phyloP scores from a whole-genome alignment of 768 basidiomycete genomes.

The Naganishia antarctica region DNA sequence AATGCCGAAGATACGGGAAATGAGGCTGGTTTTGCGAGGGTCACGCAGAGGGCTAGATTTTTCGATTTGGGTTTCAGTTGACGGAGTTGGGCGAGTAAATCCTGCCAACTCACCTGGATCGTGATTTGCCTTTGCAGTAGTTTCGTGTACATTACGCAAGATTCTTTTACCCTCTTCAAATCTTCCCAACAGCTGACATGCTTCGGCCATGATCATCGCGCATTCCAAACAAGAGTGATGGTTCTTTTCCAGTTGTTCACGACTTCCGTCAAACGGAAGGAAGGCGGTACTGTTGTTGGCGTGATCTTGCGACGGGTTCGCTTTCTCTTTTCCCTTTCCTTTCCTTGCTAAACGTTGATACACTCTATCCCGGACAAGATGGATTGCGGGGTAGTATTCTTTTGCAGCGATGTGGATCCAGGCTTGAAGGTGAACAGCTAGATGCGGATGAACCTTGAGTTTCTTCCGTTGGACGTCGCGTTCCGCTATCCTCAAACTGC shows the following conservation, averaged over 20 bases:
- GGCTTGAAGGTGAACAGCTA: slow-evolving; percentile 23
- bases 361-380: slow-evolving; percentile 9
- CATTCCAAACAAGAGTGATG: slow-evolving; percentile 35
- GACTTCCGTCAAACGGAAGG: not conserved
- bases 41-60: slow-evolving; percentile 1
- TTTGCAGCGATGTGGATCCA: slow-evolving; percentile 2
- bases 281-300: not conserved
- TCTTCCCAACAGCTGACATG: slow-evolving; percentile 32
- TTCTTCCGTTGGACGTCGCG: not conserved
- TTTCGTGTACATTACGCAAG: slow-evolving; percentile 6
- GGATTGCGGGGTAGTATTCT: slow-evolving; percentile 27
- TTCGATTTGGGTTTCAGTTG: not conserved
- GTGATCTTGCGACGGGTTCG: not conserved
- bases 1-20: not conserved
- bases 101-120: slow-evolving; percentile 10
- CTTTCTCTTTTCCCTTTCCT: not conserved
- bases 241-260: not conserved
- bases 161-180: slow-evolving; percentile 25
- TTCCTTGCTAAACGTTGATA: not conserved
- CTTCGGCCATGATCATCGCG: slow-evolving; percentile 41
- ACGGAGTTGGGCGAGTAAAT: too few relatives aligned
- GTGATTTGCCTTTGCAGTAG: slow-evolving; percentile 2
- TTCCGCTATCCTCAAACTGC: too few relatives aligned
- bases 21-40: slow-evolving; percentile 9
- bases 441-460: slow-evolving; percentile 15